Percentiles rank a stretch among this genome's conserved stretches.
These are phyloP conservation scores for Trametes sanguinea DNA, from an alignment of 768 basidiomycete genomes.

Conservation along the genomic window DNA sequence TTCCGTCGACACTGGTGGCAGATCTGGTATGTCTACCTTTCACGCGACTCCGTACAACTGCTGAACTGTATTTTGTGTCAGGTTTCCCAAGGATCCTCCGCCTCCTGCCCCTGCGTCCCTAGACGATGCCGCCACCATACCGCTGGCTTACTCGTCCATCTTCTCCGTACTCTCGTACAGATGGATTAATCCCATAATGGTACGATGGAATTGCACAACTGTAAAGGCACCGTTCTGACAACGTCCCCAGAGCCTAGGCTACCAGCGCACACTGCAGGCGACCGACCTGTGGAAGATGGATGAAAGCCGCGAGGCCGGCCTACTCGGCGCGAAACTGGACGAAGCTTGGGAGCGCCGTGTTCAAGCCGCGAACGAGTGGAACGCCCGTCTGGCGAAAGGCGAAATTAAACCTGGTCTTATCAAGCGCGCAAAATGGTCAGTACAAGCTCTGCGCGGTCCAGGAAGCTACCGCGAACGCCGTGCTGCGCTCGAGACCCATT, in stretches of 20 bases:
- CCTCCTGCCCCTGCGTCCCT: conserved; percentile 56
- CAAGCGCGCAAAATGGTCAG: conserved; percentile 44
- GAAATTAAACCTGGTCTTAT: conserved; percentile 43
- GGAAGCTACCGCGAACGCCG: conserved; percentile 29
- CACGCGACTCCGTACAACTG: neutral
- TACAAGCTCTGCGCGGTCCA: conserved; percentile 27
- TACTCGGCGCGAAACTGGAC: conserved; percentile 56
- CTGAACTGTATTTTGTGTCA: conserved; percentile 23
- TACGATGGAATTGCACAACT: conserved; percentile 20
- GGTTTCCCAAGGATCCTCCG: conserved; percentile 62
- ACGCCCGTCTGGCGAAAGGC: conserved; percentile 48
- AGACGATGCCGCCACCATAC: conserved; percentile 61
- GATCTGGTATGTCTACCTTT: conserved; percentile 43
- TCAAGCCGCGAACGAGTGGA: conserved; percentile 55
- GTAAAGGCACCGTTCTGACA: neutral
- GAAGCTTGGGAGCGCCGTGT: conserved; percentile 54
- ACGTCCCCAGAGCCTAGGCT: conserved; percentile 54
- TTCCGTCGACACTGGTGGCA: conserved; percentile 55
- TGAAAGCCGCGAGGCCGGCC: conserved; percentile 47
- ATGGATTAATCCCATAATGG: conserved; percentile 68
- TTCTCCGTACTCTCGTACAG: conserved; percentile 62
- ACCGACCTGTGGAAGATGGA: conserved; percentile 76
- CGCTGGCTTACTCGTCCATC: conserved; percentile 57
- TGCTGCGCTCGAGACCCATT: conserved; percentile 39
- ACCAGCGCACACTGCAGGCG: conserved; percentile 71